Evolutionary conservation across 2,329 filamentous ascomycete genomes (phyloP), one percentile per base, ranked within the genome.

Genomic region (Penicillium psychrosexuale): DNA sequence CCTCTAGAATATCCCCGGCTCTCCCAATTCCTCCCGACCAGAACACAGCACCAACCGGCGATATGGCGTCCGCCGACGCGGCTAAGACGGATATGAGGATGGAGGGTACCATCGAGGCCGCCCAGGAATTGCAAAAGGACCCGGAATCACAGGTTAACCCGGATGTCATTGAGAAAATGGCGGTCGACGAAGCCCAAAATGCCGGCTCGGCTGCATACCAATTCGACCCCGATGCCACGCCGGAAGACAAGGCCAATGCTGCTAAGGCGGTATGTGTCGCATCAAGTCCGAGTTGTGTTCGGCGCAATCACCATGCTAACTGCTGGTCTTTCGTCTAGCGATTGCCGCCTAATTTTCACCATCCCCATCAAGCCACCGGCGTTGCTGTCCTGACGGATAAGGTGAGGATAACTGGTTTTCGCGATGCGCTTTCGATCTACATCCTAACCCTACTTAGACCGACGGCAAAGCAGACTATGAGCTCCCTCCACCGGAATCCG

Each of bases 171-270:
- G 83, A 96, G 75, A 80, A 83, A 63, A 83, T 84, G 65, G 82
- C 97, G 46, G 81, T 96, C 27, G 80, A 89, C 51, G 86, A 96
- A 72, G 90, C 90, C 63, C 84, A 82, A 67, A 87, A 88, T 66
- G 90, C 88, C 12, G 94, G 94, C 39, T 84, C 88, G 24, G 78
- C 87, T 30, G 92, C 91, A 60, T 94, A 89, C 71, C 84, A 86
- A 59, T 99, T 97, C 76, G 83, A 99, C 69, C 91, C 94, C 0
- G 77, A 96, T 78, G 92, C 91, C 39, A 87, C 82, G 40, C 82
- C 88, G 0, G 90, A 91, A 71, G 82, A 96, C 73, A 99, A 99
- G 79, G 87, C 83, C 58, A 87, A 87, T 31, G 89, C 92, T 70
- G 87, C 88, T 22, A 80, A 82, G 80, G 83, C 86, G 69, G 91